phyloP scores from a whole-genome alignment of 2,329 filamentous ascomycete species.

The Elsinoe necatrix region DNA sequence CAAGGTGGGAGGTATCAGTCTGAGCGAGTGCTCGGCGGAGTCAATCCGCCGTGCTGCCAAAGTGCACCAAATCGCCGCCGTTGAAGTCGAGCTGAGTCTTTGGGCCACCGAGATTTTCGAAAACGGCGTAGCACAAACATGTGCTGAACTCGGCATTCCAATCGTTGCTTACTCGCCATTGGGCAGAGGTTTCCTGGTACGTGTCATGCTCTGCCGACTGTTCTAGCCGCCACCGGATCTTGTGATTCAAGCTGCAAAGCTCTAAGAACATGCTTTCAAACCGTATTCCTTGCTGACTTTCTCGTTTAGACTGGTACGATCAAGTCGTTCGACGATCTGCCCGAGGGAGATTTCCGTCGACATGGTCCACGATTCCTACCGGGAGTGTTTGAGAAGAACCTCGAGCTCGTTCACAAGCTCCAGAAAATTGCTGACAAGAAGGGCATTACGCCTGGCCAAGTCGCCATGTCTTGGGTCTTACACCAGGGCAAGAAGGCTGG shows the following conservation, averaged over 20 bases:
- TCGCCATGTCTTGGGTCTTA: constrained; percentile 44
- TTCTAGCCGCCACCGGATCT: background rate
- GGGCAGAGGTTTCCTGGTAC: constrained; percentile 49
- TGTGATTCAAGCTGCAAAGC: background rate
- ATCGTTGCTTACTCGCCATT: constrained; percentile 66
- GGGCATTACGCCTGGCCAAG: constrained; percentile 39
- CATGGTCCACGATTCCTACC: constrained; percentile 52
- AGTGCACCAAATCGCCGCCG: constrained; percentile 48
- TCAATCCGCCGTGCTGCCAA: constrained; percentile 42
- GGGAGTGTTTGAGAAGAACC: constrained; percentile 55
- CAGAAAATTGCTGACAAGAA: constrained; percentile 52
- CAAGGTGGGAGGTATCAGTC: constrained; percentile 39
- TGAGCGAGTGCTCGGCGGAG: constrained; percentile 39
- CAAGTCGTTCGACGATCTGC: constrained; percentile 47
- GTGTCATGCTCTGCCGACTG: background rate
- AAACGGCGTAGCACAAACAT: constrained; percentile 50
- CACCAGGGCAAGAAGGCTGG: constrained; percentile 35
- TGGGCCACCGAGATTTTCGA: constrained; percentile 49
- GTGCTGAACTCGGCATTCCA: constrained; percentile 57
- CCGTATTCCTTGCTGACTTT: background rate
- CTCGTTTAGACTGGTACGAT: constrained; percentile 40
- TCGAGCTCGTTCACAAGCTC: constrained; percentile 52
- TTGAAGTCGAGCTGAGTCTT: constrained; percentile 54
- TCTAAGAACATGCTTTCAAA: background rate
- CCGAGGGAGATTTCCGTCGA: constrained; percentile 41